These are phyloP conservation scores for Alliaria petiolata DNA, from an alignment of 345 rosid species.

Conservation along the genomic window DNA sequence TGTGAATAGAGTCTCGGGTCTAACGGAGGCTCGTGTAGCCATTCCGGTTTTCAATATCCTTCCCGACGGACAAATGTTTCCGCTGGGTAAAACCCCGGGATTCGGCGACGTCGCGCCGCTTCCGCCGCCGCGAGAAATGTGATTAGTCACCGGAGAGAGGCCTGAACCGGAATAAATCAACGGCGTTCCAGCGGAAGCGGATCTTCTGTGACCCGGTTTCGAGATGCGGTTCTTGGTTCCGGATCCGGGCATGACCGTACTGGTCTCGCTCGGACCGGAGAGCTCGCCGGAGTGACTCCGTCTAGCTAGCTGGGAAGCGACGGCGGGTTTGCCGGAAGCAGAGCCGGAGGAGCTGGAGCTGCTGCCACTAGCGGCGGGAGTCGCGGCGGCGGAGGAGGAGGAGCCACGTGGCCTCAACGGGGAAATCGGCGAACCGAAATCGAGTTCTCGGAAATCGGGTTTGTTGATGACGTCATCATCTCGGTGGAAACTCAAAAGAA, in stretches of 20 bases:
- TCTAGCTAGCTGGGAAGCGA: constrained; percentile 25
- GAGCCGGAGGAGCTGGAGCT: constrained; percentile 33
- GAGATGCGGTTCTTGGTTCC: constrained; percentile 13
- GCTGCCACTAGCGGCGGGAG: constrained; percentile 30
- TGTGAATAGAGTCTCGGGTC: constrained; percentile 52
- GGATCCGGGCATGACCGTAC: constrained; percentile 36
- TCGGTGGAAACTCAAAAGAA: constrained; percentile 35
- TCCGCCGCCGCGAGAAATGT: constrained; percentile 19
- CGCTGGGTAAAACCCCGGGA: constrained; percentile 50
- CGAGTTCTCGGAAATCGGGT: constrained; percentile 85
- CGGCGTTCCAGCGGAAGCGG: constrained; percentile 66
- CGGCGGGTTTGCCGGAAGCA: constrained; percentile 22
- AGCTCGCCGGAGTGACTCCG: constrained; percentile 61
- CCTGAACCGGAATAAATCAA: constrained; percentile 65
- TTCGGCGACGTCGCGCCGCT: constrained; percentile 37
- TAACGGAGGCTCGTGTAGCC: constrained; percentile 40
- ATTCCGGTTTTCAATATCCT: constrained; percentile 60
- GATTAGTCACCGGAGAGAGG: constrained; percentile 28
- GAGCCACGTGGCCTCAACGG: constrained; percentile 51
- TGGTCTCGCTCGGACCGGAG: constrained; percentile 14
- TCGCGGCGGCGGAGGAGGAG: constrained; percentile 15
- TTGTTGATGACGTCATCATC: constrained; percentile 49
- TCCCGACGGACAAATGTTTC: constrained; percentile 91
- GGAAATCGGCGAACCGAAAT: constrained; percentile 81
- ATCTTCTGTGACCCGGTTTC: constrained; percentile 63